phyloP scores from a whole-genome alignment of 805 yeast genomes.

The Nakazawaea wyomingensis region DNA sequence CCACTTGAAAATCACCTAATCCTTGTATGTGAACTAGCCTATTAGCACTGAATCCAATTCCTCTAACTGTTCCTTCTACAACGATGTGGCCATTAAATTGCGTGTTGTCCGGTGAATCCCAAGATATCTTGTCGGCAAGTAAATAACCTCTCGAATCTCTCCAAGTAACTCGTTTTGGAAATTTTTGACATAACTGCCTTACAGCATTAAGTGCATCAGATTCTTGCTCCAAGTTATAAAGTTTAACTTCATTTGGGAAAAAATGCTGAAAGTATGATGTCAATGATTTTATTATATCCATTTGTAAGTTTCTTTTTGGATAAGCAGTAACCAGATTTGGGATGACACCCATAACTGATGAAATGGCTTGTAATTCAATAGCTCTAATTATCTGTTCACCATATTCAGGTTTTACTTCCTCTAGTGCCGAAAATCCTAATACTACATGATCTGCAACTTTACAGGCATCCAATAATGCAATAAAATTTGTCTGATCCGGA shows the following conservation, averaged over 20 bases:
- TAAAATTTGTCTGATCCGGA: constrained; percentile 62
- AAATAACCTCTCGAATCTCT: constrained; percentile 89
- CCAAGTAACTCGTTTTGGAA: constrained; percentile 85
- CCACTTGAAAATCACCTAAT: constrained; percentile 80
- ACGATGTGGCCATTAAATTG: constrained; percentile 37
- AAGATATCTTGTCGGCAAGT: constrained; percentile 60
- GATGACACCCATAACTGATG: constrained; percentile 73
- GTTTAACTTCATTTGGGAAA: constrained; percentile 74
- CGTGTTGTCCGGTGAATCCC: constrained; percentile 28
- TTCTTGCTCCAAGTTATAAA: constrained; percentile 61
- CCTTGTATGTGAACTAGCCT: constrained; percentile 84
- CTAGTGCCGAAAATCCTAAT: constrained; percentile 81
- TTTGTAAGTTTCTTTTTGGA: constrained; percentile 71
- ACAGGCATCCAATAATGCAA: constrained; percentile 77
- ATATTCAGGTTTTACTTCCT: constrained; percentile 70
- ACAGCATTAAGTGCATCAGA: constrained; percentile 71
- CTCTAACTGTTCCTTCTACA: constrained; percentile 83
- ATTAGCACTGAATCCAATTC: constrained; percentile 74
- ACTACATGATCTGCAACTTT: constrained; percentile 86
- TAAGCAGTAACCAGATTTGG: constrained; percentile 65
- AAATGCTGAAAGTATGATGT: constrained; percentile 66
- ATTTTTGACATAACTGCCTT: constrained; percentile 75
- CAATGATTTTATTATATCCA: constrained; percentile 60
- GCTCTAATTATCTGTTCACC: constrained; percentile 92
- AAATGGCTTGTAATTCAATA: constrained; percentile 86